Evolutionary conservation across 2,329 filamentous ascomycete genomes (phyloP), one percentile per base, ranked within the genome.

Genomic region (Hypocrella siamensis): DNA sequence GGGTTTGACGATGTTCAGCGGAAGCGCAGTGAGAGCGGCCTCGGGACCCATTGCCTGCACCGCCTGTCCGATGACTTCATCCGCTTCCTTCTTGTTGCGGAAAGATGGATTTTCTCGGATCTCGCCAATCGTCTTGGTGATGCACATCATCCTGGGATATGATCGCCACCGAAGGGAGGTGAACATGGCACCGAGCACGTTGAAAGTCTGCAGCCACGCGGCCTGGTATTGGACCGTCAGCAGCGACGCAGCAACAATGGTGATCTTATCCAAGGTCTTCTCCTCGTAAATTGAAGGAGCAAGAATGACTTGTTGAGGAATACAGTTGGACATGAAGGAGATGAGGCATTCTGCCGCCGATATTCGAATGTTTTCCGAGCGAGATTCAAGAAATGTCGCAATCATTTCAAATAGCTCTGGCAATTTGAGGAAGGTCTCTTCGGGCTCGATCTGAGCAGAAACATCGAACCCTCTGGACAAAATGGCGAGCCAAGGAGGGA

Each of bases 401-500:
- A 96, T 70, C 63, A 86, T 70, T 34, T 65, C 65, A 53, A 96
- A 94, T 0, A 96, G 62, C 19, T 80, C 78, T 0, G 90, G 86
- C 3, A 98, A 60, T 45, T 90, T 92, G 49, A 80, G 73, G 49
- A 96, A 96, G 0, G 86, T 93, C 34, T 94, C 85, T 34, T 92
- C 79, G 3, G 86, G 79, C 42, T 83, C 78, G 32, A 94, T 68
- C 49, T 93, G 84, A 1, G 85, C 79, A 5, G 84, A 83, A 5
- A 96, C 85, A 50, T 94, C 86, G 54, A 94, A 96, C 6, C 86
- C 90, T 53, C 90, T 68, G 10, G 88, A 94, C 16, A 98, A 58
- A 34, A 98, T 90, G 10, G 90, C 90, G 44, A 98, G 84, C 90
- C 90, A 98, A 0, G 90, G 82, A 1, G 90, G 90, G 4, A 96